phyloP scores from a whole-genome alignment of 305 asterid genomes.

The Coffea humblotiana region DNA sequence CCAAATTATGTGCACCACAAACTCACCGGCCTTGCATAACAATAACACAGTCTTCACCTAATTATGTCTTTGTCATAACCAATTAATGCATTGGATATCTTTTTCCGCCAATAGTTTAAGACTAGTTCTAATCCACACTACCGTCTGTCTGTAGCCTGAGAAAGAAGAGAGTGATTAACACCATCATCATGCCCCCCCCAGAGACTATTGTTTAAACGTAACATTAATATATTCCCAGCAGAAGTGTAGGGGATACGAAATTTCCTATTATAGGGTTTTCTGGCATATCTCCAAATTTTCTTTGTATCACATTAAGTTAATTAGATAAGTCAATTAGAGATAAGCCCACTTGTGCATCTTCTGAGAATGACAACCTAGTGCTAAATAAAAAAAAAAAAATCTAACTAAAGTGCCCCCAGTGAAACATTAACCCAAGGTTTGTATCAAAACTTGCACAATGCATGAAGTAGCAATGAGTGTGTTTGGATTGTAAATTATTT shows the following conservation, averaged over 20 bases:
- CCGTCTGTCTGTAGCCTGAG: no score
- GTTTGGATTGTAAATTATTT: no score
- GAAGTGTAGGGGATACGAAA: no score
- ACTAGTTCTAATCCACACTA: background rate
- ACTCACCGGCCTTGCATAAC: background rate
- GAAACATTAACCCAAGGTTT: background rate
- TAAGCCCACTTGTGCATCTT: background rate
- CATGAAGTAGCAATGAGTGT: no score
- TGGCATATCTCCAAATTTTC: no score
- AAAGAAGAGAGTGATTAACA: background rate
- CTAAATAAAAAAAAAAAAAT: background rate
- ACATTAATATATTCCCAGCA: no score
- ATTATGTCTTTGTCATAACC: constrained; percentile 20
- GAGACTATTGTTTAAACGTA: no score
- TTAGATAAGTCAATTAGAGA: background rate
- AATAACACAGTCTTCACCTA: constrained; percentile 14
- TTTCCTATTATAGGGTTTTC: no score
- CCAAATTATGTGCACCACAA: background rate
- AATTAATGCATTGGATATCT: background rate
- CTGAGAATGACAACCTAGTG: background rate
- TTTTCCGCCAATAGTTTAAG: background rate
- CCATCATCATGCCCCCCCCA: no score
- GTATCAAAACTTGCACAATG: background rate
- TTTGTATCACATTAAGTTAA: background rate
- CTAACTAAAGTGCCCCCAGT: background rate